Base-by-base conservation (phyloP, 176 grass and related monocot genomes). In the Oryza nivara region DNA sequence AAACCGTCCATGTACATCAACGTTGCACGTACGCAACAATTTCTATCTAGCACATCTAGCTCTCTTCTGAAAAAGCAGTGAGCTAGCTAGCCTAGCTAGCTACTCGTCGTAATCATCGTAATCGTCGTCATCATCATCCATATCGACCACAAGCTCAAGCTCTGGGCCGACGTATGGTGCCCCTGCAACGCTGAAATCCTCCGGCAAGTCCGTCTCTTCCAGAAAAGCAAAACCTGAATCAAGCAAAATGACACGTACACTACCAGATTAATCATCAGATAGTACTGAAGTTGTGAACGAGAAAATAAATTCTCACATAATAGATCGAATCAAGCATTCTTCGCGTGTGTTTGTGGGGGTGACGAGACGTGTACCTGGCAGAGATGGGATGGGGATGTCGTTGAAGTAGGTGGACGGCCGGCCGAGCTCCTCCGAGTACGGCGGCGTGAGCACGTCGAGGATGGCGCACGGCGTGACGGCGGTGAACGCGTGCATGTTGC, bases 401-500 rank as follows among this genome's bases (percentile, higher is more conserved):
- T 43, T 6, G 69, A 86, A 97, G 75, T 97, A 97, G 3, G 90
- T 97, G 0, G 94, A 89, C 6, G 94, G 94, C 1, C 94, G 83
- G 36, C 78, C 90, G 0, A 43, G 76, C 3, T 92, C 83, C 22
- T 92, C 94, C 6, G 94, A 92, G 83, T 97, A 97, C 0, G 94
- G 94, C 26, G 94, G 94, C 49, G 94, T 76, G 13, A 97, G 38
- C 4, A 97, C 88, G 51, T 97, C 94, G 65, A 97, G 82, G 83
- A 97, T 92, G 2, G 94, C 94, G 82, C 94, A 97, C 4, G 94
- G 92, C 76, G 92, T 92, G 28, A 94, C 81, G 51, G 92, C 94
- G 64, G 92, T 92, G 81, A 94, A 90, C 25, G 92, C 87, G 83
- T 97, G 94, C 72, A 97, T 71, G 80, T 97, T 97, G 56, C 94